Conservation (phyloP, 2,329 filamentous ascomycete species). For the Alternaria sp. region DNA sequence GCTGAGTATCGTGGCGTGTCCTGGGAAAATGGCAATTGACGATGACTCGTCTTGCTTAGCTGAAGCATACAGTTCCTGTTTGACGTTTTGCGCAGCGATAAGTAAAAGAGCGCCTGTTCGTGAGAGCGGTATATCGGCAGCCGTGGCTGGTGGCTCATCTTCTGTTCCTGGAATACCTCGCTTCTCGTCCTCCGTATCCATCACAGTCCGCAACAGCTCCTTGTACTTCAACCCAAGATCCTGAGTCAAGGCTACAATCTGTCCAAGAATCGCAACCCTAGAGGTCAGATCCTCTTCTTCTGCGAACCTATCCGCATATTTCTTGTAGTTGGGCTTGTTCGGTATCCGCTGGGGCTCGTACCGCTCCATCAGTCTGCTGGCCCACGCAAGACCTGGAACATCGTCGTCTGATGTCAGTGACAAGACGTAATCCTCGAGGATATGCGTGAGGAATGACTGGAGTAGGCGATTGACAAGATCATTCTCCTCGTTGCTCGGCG, state of each 20-base stretch:
- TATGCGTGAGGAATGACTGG: constrained; percentile 78
- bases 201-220: constrained; percentile 55
- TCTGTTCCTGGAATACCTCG: constrained; percentile 56
- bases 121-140: constrained; percentile 63
- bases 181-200: constrained; percentile 50
- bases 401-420: constrained; percentile 53
- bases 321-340: constrained; percentile 64
- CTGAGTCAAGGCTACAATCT: constrained; percentile 71
- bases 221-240: constrained; percentile 60
- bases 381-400: constrained; percentile 58
- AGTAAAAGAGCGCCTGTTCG: constrained; percentile 62
- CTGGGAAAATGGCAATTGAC: constrained; percentile 59
- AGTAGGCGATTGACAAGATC: constrained; percentile 69
- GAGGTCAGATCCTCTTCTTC: constrained; percentile 67
- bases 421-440: constrained; percentile 77
- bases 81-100: constrained; percentile 59
- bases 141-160: constrained; percentile 60
- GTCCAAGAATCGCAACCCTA: constrained; percentile 71
- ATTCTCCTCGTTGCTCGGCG: constrained; percentile 60
- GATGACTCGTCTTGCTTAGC: constrained; percentile 44
- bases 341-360: constrained; percentile 67
- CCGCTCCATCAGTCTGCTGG: constrained; percentile 69
- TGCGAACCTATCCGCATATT: constrained; percentile 68
- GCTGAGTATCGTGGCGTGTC: constrained; percentile 58
- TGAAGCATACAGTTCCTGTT: constrained; percentile 57